Base-by-base conservation (phyloP, 495 filamentous ascomycete genomes). In the Haplographium delicatum region DNA sequence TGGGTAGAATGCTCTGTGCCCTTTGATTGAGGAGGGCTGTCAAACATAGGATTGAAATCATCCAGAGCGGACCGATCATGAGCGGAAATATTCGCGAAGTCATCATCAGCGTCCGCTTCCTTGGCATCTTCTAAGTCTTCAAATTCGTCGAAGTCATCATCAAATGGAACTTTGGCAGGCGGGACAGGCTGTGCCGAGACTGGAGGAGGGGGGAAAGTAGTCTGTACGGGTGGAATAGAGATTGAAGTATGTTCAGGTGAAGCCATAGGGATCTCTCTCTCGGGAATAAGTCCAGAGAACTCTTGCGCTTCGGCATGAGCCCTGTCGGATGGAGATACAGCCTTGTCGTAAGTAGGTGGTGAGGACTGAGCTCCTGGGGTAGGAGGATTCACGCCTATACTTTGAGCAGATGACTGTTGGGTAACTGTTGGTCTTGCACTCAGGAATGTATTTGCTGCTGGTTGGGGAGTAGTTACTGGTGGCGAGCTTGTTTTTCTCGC, bases 141-240 rank as follows among this genome's bases (percentile, higher is more conserved):
- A 61, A 98, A 98, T 30, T 88, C 89, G 34, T 89, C 84, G 39
- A 96, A 94, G 57, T 96, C 90, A 47, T 91, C 86, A 53, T 84
- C 80, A 44, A 81, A 74, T 54, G 79, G 45, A 11, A 61, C 54
- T 41, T 70, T 68, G 6, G 58, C 51, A 2, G 71, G 72, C 15
- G 76, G 65, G 30, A 61, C 25, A 31, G 60, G 60, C 35, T 63
- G 61, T 20, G 51, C 44, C 16, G 50, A 48, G 24, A 44, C 50
- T 47, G 41, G 53, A 26, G 58, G 51, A 8, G 41, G 54, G 5
- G 52, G 52, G 40, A 54, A 61, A 34, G 53, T 41, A 5, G 50
- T 50, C 47, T 61, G 60, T 10, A 47, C 53, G 20, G 53, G 50
- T 4, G 53, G 18, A 16, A 44, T 46, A 13, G 53, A 44, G 28